Conservation (phyloP, 805 yeast species). For the Saccharomycopsis malanga region DNA sequence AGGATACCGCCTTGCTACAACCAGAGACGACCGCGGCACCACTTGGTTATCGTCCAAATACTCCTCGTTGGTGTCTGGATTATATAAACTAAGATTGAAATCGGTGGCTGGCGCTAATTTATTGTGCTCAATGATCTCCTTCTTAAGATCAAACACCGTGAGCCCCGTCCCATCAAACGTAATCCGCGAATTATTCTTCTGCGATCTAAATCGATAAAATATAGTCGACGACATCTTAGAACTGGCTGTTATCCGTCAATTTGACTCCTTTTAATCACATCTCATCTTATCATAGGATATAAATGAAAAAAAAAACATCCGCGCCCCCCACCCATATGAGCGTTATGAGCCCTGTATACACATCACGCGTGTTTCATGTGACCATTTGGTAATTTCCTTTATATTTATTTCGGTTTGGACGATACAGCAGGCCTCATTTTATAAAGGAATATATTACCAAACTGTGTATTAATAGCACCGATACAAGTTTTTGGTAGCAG, state of each 20-base stretch:
- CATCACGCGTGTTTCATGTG: too few species aligned
- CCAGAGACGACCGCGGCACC: constrained; percentile 83
- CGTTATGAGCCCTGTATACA: too few species aligned
- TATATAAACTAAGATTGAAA: constrained; percentile 67
- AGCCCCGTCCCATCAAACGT: constrained; percentile 95
- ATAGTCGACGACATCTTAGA: constrained; percentile 84
- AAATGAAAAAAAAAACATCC: too few species aligned
- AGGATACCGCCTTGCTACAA: constrained; percentile 75
- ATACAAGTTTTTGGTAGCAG: neutral
- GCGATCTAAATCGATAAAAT: constrained; percentile 81
- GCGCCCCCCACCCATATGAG: too few species aligned
- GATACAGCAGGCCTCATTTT: too few species aligned
- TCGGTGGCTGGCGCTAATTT: constrained; percentile 78
- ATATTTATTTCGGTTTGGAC: too few species aligned
- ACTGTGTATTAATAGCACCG: too few species aligned
- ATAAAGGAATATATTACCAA: too few species aligned
- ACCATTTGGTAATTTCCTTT: too few species aligned
- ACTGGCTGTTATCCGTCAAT: neutral
- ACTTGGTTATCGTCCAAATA: constrained; percentile 85
- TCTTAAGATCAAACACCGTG: constrained; percentile 87
- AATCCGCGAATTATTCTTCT: constrained; percentile 68
- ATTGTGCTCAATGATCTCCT: constrained; percentile 79
- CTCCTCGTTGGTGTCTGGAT: constrained; percentile 66
- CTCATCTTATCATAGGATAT: too few species aligned
- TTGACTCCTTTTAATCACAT: too few species aligned